Evolutionary conservation across 768 basidiomycete genomes (phyloP).

Genomic region (Lactarius vividus): DNA sequence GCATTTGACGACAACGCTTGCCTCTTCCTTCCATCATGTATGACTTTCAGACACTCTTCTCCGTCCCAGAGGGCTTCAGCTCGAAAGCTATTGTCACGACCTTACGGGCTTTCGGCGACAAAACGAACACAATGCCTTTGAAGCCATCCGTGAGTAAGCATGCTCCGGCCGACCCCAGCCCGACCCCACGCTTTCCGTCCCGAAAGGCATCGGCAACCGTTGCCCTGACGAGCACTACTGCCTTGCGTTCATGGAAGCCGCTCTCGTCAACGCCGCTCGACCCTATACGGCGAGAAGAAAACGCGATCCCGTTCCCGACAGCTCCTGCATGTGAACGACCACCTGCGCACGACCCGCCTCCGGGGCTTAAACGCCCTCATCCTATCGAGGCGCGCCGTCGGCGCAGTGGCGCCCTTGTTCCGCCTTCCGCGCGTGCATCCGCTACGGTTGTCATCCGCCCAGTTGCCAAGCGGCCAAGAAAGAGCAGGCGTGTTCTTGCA

Average conservation of each 20-base stretch:
- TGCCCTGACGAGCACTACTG: slow-evolving; percentile 24
- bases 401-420: slow-evolving; percentile 21
- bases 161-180: neutral
- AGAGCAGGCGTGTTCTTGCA: slow-evolving; percentile 27
- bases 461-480: slow-evolving; percentile 25
- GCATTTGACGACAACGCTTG: slow-evolving; percentile 7
- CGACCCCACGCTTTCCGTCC: slow-evolving; percentile 19
- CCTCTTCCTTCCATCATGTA: slow-evolving; percentile 15
- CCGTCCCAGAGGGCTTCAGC: slow-evolving; percentile 16
- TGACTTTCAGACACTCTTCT: slow-evolving; percentile 18
- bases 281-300: slow-evolving; percentile 9
- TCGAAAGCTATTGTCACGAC: slow-evolving; percentile 18
- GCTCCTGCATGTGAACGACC: slow-evolving; percentile 1
- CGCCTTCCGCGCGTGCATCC: slow-evolving; percentile 10
- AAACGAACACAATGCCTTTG: slow-evolving; percentile 16
- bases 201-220: slow-evolving; percentile 24
- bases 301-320: slow-evolving; percentile 15
- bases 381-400: slow-evolving; percentile 18
- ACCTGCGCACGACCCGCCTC: slow-evolving; percentile 4
- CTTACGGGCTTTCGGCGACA: slow-evolving; percentile 22
- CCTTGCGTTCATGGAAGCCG: slow-evolving; percentile 18
- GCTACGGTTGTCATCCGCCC: slow-evolving; percentile 7
- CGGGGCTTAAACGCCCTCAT: slow-evolving; percentile 20
- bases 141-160: slow-evolving; percentile 7
- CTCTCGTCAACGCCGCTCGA: neutral